phyloP scores from a whole-genome alignment of 371 early-diverging fungal genomes.

The Mucor piriformis region DNA sequence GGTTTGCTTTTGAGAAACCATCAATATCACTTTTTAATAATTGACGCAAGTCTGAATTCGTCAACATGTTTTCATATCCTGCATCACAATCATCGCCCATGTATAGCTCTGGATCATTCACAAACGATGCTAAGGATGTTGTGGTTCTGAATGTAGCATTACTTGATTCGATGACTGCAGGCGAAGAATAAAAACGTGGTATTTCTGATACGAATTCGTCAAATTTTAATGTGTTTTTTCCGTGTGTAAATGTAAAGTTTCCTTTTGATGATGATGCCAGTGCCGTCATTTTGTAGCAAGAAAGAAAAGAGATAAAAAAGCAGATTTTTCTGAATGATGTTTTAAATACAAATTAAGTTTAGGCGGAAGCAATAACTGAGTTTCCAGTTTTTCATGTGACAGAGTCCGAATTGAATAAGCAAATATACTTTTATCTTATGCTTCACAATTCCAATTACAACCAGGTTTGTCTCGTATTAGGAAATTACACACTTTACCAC shows the following conservation, averaged over 20 bases:
- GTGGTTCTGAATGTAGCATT: background rate
- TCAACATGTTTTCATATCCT: slow-evolving; percentile 30
- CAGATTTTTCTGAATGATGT: background rate
- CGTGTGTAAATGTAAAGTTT: background rate
- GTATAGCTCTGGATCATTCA: slow-evolving; percentile 26
- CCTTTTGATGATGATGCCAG: slow-evolving; percentile 3
- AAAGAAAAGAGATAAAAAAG: background rate
- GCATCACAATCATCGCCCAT: slow-evolving; percentile 38
- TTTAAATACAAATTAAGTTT: background rate
- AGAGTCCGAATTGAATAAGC: background rate
- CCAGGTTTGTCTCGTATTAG: too few relatives aligned
- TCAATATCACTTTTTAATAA: slow-evolving; percentile 19
- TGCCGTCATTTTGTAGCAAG: background rate
- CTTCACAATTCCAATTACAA: too few relatives aligned
- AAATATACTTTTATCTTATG: too few relatives aligned
- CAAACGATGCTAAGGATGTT: background rate
- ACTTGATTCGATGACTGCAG: background rate
- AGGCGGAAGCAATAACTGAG: background rate
- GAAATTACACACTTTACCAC: too few relatives aligned
- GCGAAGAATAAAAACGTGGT: background rate
- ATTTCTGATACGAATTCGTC: slow-evolving; percentile 1
- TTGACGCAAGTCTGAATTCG: slow-evolving; percentile 32
- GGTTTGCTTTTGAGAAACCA: background rate
- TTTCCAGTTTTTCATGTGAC: slow-evolving; percentile 1
- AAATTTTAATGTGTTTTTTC: background rate